Percentiles rank a stretch among this genome's conserved stretches.
Conservation (phyloP, 768 basidiomycete species). For the Hirschioporus abietinus region DNA sequence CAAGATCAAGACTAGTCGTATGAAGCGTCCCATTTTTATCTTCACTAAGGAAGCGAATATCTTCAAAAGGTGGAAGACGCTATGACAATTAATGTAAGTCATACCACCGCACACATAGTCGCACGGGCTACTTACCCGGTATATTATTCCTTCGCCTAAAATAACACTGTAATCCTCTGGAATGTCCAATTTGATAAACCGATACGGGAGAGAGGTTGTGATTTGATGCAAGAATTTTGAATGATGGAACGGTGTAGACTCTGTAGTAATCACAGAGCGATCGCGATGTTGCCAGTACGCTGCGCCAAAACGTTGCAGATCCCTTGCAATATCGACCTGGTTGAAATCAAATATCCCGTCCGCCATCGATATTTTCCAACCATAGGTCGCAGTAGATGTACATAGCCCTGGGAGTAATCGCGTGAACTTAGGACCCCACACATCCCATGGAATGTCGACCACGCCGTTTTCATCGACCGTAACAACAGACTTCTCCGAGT, state of each 20-base stretch:
- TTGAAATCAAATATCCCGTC: not conserved
- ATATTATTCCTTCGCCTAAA: not conserved
- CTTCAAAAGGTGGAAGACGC: not conserved
- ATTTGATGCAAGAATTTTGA: not conserved
- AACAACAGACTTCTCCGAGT: not conserved
- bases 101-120: not conserved
- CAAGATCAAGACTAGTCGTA: too few species aligned
- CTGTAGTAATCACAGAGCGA: not conserved
- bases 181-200: not conserved
- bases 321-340: not conserved
- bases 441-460: not conserved
- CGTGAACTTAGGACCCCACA: not conserved
- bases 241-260: not conserved
- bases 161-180: not conserved
- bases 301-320: not conserved
- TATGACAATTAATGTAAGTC: not conserved
- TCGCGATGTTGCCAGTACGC: not conserved
- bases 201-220: not conserved
- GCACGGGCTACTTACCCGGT: not conserved
- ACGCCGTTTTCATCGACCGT: not conserved
- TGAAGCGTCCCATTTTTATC: not conserved
- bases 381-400: not conserved
- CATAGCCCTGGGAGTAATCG: not conserved
- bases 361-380: not conserved
- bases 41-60: not conserved